Conservation (phyloP, 768 basidiomycete genomes). For the Xerocomellus chrysenteron region DNA sequence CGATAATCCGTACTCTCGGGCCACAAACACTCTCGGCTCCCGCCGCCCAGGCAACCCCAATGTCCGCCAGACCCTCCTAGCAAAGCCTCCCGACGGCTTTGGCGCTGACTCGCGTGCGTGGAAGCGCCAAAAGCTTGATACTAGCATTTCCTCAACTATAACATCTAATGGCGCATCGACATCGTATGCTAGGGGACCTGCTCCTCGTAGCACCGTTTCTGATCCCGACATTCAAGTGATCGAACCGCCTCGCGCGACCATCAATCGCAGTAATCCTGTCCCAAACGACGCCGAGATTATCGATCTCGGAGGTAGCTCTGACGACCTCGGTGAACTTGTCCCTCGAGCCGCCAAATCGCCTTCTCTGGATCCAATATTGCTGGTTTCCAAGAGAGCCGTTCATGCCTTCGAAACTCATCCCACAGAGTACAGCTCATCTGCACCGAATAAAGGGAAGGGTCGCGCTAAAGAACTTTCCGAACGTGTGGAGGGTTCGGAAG, state of each 20-base stretch:
- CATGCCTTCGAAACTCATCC: conserved; percentile 29
- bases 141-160: not conserved
- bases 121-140: conserved; percentile 28
- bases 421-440: not conserved
- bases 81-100: not conserved
- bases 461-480: conserved; percentile 13
- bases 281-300: conserved; percentile 23
- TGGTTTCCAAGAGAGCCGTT: not conserved
- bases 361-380: conserved; percentile 26
- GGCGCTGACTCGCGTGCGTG: not conserved
- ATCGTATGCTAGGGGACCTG: not conserved
- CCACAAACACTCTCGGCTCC: not conserved
- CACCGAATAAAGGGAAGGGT: conserved; percentile 24
- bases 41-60: conserved; percentile 25
- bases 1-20: conserved; percentile 13
- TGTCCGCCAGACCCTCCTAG: conserved; percentile 20
- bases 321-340: conserved; percentile 27
- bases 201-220: not conserved
- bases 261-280: not conserved
- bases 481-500: conserved; percentile 24
- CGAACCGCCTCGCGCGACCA: not conserved
- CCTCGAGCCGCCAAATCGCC: conserved; percentile 9
- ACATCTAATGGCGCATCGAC: conserved; percentile 4
- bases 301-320: conserved; percentile 14
- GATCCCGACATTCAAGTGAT: conserved; percentile 27